Evolutionary conservation across 2,329 filamentous ascomycete genomes (phyloP), one percentile per base, ranked within the genome.

Genomic region (Botrytis tulipae): DNA sequence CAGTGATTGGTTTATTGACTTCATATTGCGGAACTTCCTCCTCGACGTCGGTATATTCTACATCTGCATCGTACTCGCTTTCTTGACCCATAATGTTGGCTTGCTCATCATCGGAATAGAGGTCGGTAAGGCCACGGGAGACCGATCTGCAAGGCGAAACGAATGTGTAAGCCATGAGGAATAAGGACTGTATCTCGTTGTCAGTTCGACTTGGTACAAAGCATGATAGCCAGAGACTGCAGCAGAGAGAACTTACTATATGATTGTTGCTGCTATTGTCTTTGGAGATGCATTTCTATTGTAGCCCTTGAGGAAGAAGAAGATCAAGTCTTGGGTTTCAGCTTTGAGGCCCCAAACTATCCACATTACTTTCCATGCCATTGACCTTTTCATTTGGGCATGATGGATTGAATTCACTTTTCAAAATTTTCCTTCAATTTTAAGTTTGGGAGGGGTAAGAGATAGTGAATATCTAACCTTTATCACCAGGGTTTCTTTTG

Each of bases 151-250:
- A 44, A 44, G 48, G 66, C 35, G 32, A 69, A 14, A 48, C 35
- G 35, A 42, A 57, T 42, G 48, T 69, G n/a, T 16, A 44, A 22
- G 66, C 48, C 66, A 69, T 69, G 35, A 57, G 48, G n/a, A 69
- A 57, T 25, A 59, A 69, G 32, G 66, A 69, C 66, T 69, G 66
- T 10, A 1, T 57, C 8, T 57, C 20, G 12, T 57, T 22, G 25
- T 69, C n/a, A 69, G 48, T 57, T 32, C 0, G 32, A 29, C 25
- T 16, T 16, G n/a, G 2, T 32, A 20, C 20, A 18, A 3, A 12
- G 22, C 1, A 57, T 12, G 6, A 32, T n/a, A 8, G 18, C 12
- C 10, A 44, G 16, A 59, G 1, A 5, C n/a, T 57, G 4, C 18
- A 25, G 40, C 7, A 32, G 16, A 57, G 18, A 14, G 22, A 32